Evolutionary conservation across 1,284 basidiomycete genomes (phyloP), one percentile per base, ranked within the genome.

Genomic region (Pseudozyma tsukubaensis): DNA sequence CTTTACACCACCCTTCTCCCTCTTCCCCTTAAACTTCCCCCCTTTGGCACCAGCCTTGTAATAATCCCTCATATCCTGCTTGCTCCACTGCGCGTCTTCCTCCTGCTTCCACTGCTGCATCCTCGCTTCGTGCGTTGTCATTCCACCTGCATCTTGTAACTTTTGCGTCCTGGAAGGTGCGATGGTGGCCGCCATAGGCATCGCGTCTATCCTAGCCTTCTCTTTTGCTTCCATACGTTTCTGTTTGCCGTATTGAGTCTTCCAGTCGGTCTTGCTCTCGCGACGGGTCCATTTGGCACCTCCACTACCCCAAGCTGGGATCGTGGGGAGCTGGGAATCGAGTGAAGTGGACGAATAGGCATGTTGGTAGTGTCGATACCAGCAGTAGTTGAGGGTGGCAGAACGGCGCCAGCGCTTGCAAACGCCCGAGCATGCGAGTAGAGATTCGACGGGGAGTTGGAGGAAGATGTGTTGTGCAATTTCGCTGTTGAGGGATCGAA

Each of bases 391-490:
- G 50, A 82, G 69, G 14, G 80, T 82, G 7, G 79, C 80, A n/a
- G 68, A 73, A 12, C 76, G 62, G 21, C 80, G 63, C 70, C 78
- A 82, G 37, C 73, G 64, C 35, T 71, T 78, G 57, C 59, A 66
- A 14, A 82, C 79, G 19, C 55, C 53, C 9, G 80, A 81, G 39
- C 73, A 76, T 12, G 73, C 51, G n/a, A 74, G 24, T 10, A 82
- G 66, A 10, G 72, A 56, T 14, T 62, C 59, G 16, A 77, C 58
- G 43, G 76, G 76, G 3, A 81, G 73, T 18, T 75, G 69, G 40
- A 81, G 72, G 69, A 82, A 82, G 61, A 82, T 82, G 58, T 78
- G 77, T 49, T 82, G 80, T n/a, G 80, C 72, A 44, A 81, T 61
- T 57, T 81, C 79, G 55, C 53, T 65, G 21, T 59, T 75, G 11